Conservation (phyloP, 352 stramenopile species). For the Hyaloperonospora arabidopsidis region DNA sequence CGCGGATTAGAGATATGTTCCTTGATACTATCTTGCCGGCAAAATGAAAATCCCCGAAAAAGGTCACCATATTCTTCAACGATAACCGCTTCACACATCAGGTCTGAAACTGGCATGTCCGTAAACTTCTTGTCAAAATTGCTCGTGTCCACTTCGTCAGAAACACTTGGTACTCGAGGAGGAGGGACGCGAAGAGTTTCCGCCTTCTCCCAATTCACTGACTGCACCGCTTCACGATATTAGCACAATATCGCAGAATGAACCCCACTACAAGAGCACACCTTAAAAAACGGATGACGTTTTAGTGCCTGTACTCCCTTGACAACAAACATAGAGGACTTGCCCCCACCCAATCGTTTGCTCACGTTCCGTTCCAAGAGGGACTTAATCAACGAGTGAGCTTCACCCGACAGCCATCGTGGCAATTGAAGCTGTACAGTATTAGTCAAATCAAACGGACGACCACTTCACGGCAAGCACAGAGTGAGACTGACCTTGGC, state of each 20-base stretch:
- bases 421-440: conserved; percentile 55
- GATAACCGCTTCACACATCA: conserved; percentile 45
- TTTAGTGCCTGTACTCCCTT: conserved; percentile 94
- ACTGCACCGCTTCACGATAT: conserved; percentile 15
- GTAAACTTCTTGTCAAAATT: conserved; percentile 94
- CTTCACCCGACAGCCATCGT: conserved; percentile 74
- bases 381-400: conserved; percentile 92
- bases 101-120: conserved; percentile 49
- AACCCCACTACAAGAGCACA: conserved; percentile 9
- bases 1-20: conserved; percentile 20
- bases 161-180: conserved; percentile 84
- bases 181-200: conserved; percentile 85
- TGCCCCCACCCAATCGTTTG: conserved; percentile 89
- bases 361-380: conserved; percentile 94
- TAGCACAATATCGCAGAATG: neutral
- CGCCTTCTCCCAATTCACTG: conserved; percentile 90
- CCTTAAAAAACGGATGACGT: conserved; percentile 90
- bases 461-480: neutral
- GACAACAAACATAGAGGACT: conserved; percentile 97
- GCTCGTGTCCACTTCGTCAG: conserved; percentile 85
- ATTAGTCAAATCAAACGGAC: neutral
- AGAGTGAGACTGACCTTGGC: conserved; percentile 36
- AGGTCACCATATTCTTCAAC: conserved; percentile 42
- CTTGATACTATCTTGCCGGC: conserved; percentile 37
- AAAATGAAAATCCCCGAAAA: conserved; percentile 77